A percentile compares a stretch with the other conserved stretches of the same genome.
phyloP scores from a whole-genome alignment of 2,329 filamentous ascomycete genomes.

The Zalaria sp. region DNA sequence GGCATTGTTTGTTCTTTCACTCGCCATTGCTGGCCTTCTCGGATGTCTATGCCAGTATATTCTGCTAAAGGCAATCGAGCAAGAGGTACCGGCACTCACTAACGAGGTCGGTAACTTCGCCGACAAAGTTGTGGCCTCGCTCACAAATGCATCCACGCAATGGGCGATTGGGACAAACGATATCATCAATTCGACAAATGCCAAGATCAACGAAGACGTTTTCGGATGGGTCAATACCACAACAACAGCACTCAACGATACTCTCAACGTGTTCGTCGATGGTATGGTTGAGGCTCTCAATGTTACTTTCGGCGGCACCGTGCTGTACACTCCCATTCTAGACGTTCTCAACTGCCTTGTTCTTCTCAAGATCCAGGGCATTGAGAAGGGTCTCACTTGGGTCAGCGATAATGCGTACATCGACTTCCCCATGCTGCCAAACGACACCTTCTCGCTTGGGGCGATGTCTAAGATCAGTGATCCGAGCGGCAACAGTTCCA shows the following conservation, averaged over 20 bases:
- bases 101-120: conserved; percentile 66
- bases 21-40: conserved; percentile 70
- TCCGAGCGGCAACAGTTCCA: conserved; percentile 45
- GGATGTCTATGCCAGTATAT: conserved; percentile 72
- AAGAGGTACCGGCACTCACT: conserved; percentile 62
- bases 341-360: conserved; percentile 80
- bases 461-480: conserved; percentile 43
- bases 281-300: conserved; percentile 64
- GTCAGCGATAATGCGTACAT: conserved; percentile 77
- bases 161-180: conserved; percentile 69
- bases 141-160: conserved; percentile 57
- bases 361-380: conserved; percentile 66
- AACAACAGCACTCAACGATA: conserved; percentile 70
- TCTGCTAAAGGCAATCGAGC: conserved; percentile 58
- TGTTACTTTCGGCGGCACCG: conserved; percentile 64
- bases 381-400: conserved; percentile 89
- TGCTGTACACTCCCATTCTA: conserved; percentile 63
- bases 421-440: conserved; percentile 60
- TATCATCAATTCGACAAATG: conserved; percentile 49
- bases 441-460: conserved; percentile 72
- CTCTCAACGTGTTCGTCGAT: conserved; percentile 67
- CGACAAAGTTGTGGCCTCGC: conserved; percentile 54
- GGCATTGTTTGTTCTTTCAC: conserved; percentile 72
- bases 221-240: conserved; percentile 79
- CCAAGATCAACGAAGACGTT: conserved; percentile 69